These are phyloP conservation scores for Misopates orontium DNA, from an alignment of 257 asterid genomes.

Conservation along the genomic window DNA sequence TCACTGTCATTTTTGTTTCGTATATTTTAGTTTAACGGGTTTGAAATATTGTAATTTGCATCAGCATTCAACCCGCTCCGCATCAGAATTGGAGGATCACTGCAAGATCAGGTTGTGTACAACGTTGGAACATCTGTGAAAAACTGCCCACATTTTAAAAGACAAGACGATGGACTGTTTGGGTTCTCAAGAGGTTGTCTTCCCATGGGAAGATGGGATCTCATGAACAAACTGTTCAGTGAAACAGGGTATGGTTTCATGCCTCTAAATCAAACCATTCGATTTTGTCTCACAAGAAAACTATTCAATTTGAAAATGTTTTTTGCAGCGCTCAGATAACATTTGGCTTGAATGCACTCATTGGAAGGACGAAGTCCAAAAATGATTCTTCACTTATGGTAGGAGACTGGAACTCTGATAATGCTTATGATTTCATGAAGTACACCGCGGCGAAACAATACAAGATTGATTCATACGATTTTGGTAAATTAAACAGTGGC, in stretches of 20 bases:
- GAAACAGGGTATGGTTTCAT: slow-evolving; percentile 51
- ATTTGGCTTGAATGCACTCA: slow-evolving; percentile 74
- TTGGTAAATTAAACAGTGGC: slow-evolving; percentile 38
- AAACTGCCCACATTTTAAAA: slow-evolving; percentile 58
- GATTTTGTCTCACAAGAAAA: background rate
- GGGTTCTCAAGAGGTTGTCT: slow-evolving; percentile 71
- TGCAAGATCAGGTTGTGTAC: slow-evolving; percentile 71
- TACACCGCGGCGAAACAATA: slow-evolving; percentile 63
- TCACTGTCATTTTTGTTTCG: background rate
- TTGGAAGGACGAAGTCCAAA: slow-evolving; percentile 45
- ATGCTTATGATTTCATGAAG: slow-evolving; percentile 62
- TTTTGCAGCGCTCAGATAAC: slow-evolving; percentile 56
- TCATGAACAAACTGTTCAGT: slow-evolving; percentile 45
- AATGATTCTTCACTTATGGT: slow-evolving; percentile 38
- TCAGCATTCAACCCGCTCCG: slow-evolving; percentile 64
- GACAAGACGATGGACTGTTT: slow-evolving; percentile 35
- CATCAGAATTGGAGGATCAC: slow-evolving; percentile 71
- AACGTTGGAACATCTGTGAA: slow-evolving; percentile 40
- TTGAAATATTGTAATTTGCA: background rate
- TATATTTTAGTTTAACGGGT: background rate
- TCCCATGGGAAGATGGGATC: slow-evolving; percentile 72
- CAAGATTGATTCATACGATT: slow-evolving; percentile 80
- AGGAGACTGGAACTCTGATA: slow-evolving; percentile 64
- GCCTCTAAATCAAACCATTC: background rate
- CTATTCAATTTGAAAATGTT: background rate